Base-by-base conservation (phyloP, 768 basidiomycete genomes). In the Trametes villosa region DNA sequence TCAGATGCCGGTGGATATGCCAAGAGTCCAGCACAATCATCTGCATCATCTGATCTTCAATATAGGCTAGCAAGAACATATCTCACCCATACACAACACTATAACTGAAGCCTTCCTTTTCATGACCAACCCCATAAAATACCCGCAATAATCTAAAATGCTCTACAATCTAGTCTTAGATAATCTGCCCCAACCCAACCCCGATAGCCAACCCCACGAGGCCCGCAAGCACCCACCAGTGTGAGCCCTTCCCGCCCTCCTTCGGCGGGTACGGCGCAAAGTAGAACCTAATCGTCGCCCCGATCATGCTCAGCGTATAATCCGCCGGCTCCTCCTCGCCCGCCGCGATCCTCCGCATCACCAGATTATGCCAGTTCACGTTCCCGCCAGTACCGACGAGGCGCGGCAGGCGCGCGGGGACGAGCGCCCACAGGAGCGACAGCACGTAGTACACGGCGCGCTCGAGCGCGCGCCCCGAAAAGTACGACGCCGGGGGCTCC, bases 331-430 rank as follows among this genome's bases (percentile, higher is more conserved):
- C 20, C 9, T 26, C 41, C 27, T 49, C 20, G 13, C 67, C 68
- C 8, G 58, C 60, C 9, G 86, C 79, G 30, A 89, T 67, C 29
- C 74, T 71, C 56, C 86, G 78, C 70, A 94, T 83, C 63, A 76
- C 76, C 20, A 88, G 75, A 18, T 71, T 70, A 72, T 92, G 89
- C 91, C 91, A 92, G 4, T 88, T 83, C 72, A 86, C 76, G 20
- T 72, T 74, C 9, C 81, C 71, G 0, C 88, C 83, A 1, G 87
- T 89, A 0, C 92, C 91, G 15, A 92, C 69, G 6, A 94, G 71
- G 36, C 78, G 79, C 26, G 91, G 78, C 17, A 78, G 75, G 40
- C 59, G 46, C 3, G 80, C 76, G 4, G 86, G 54, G 36, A 72
- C 68, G 70, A 36, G 34, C 50, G 27, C 12, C 66, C 66, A 69